Conservation (phyloP, 306 rosid genomes). For the Lupinus albus region DNA sequence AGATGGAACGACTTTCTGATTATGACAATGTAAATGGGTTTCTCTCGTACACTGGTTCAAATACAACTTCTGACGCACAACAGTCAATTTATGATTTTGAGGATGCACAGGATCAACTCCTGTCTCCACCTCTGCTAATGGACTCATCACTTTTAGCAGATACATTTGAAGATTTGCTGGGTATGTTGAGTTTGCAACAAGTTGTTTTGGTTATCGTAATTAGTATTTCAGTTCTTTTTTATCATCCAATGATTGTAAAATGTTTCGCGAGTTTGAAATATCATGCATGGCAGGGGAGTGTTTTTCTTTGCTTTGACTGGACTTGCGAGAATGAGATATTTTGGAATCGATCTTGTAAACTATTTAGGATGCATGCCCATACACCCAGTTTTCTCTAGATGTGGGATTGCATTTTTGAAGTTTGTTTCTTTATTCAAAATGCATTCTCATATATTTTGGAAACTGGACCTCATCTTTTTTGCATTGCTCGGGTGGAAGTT, state of each 20-base stretch:
- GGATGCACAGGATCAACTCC: conserved; percentile 79
- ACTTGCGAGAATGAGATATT: background rate
- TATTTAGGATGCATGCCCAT: background rate
- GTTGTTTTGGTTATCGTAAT: conserved; percentile 27
- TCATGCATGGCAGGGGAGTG: background rate
- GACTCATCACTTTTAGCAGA: conserved; percentile 75
- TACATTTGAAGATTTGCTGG: conserved; percentile 88
- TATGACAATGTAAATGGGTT: conserved; percentile 82
- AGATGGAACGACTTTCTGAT: conserved; percentile 68
- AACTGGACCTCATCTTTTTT: background rate
- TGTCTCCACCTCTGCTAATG: conserved; percentile 90
- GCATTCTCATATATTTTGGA: too few relatives aligned
- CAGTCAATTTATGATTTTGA: conserved; percentile 69
- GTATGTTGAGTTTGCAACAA: conserved; percentile 57
- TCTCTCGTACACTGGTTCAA: conserved; percentile 71
- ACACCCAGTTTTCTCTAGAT: conserved; percentile 1
- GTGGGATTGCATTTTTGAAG: conserved; percentile 22
- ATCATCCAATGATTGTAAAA: conserved; percentile 20
- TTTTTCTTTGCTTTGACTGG: conserved; percentile 4
- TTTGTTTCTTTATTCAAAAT: conserved; percentile 1
- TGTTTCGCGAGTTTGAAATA: conserved; percentile 29
- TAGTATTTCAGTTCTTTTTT: conserved; percentile 23
- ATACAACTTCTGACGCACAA: conserved; percentile 65
- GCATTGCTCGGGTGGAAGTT: background rate
- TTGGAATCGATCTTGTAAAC: conserved; percentile 20